A percentile compares a stretch with the other conserved stretches of the same genome.
Evolutionary conservation across 1,284 basidiomycete species (phyloP).

Genomic region (Cryptococcus sp.): DNA sequence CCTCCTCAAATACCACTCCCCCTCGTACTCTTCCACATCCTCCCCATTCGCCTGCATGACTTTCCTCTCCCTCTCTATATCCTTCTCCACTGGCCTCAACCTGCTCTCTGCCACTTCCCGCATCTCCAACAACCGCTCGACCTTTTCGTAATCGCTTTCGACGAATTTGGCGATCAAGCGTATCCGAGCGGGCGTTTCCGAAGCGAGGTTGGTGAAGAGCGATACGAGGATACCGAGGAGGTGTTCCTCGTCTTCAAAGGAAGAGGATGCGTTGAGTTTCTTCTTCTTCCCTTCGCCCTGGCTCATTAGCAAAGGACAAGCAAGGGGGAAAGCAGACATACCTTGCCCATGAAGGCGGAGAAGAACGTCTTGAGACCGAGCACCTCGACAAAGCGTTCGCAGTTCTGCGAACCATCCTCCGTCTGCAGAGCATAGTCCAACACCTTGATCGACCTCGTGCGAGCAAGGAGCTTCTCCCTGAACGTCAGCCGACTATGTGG

Average conservation of each 20-base stretch:
- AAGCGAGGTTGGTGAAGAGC: conserved; percentile 79
- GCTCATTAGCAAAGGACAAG: no score
- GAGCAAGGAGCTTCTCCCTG: conserved; percentile 75
- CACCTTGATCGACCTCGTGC: conserved; percentile 78
- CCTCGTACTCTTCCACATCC: conserved; percentile 59
- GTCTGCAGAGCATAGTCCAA: conserved; percentile 88
- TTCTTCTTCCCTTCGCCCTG: conserved; percentile 55
- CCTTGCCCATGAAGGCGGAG: conserved; percentile 88
- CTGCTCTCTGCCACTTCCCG: conserved; percentile 63
- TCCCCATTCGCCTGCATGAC: conserved; percentile 59
- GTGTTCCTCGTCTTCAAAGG: conserved; percentile 79
- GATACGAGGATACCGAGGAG: conserved; percentile 82
- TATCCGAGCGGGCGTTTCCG: conserved; percentile 73
- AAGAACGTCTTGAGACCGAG: conserved; percentile 85
- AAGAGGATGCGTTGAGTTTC: conserved; percentile 53
- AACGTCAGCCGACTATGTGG: neutral
- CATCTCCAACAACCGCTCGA: conserved; percentile 85
- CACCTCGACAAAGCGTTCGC: conserved; percentile 80
- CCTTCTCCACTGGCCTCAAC: conserved; percentile 57
- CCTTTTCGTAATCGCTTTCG: conserved; percentile 82
- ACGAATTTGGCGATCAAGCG: conserved; percentile 90
- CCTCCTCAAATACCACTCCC: conserved; percentile 72
- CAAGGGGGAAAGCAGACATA: no score
- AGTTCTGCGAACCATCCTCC: conserved; percentile 63
- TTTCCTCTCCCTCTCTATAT: conserved; percentile 62